Evolutionary conservation across 306 rosid genomes (phyloP).

Genomic region (Dryas drummondii): DNA sequence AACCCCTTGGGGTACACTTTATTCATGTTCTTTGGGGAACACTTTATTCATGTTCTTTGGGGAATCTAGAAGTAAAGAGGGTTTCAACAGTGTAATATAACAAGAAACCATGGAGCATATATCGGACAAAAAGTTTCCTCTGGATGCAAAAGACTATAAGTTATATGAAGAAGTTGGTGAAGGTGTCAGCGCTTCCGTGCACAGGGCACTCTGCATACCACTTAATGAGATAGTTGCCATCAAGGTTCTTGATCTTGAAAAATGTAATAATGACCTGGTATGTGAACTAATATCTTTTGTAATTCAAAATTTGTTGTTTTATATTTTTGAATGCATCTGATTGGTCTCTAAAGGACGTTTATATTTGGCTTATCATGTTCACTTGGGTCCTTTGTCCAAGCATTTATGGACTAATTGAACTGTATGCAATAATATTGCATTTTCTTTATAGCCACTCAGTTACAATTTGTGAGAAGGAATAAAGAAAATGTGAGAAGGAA

Average conservation of each 20-base stretch:
- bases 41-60: slow-evolving; percentile 25
- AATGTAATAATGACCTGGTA: slow-evolving; percentile 93
- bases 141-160: slow-evolving; percentile 73
- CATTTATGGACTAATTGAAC: not conserved
- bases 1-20: slow-evolving; percentile 27
- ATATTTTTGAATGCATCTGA: not conserved
- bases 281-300: slow-evolving; percentile 20
- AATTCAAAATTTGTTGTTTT: not conserved
- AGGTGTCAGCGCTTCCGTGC: slow-evolving; percentile 92
- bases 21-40: slow-evolving; percentile 24
- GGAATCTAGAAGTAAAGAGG: slow-evolving; percentile 31
- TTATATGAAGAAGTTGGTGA: slow-evolving; percentile 98
- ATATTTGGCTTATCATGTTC: slow-evolving; percentile 1
- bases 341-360: slow-evolving; percentile 5
- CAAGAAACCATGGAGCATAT: slow-evolving; percentile 59
- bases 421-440: not conserved
- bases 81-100: slow-evolving; percentile 44
- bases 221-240: slow-evolving; percentile 86
- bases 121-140: slow-evolving; percentile 67
- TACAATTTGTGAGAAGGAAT: too few species aligned
- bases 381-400: not conserved
- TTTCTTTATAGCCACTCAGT: not conserved
- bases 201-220: slow-evolving; percentile 89
- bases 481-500: too few species aligned
- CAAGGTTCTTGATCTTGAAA: slow-evolving; percentile 96